Conservation (phyloP, 805 yeast genomes). For the Isabelozyma pseudorhagii region DNA sequence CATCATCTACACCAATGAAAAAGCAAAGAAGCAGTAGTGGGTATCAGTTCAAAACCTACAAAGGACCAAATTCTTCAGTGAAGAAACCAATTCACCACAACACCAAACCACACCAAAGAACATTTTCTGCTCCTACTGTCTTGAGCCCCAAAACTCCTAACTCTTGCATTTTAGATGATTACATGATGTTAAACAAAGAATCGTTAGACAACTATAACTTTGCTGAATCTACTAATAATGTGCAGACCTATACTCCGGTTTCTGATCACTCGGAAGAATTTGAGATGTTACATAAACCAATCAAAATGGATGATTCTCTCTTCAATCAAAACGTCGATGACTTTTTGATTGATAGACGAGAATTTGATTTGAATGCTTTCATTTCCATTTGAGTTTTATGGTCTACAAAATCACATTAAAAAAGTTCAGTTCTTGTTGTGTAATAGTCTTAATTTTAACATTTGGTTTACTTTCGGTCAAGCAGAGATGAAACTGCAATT, state of each 20-base stretch:
- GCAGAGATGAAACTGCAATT: background rate
- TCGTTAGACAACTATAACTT: slow-evolving; percentile 7
- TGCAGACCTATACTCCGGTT: slow-evolving; percentile 14
- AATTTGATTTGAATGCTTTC: slow-evolving; percentile 25
- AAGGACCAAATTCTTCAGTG: slow-evolving; percentile 16
- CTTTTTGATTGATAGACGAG: slow-evolving; percentile 19
- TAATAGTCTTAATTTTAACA: background rate
- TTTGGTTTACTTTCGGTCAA: background rate
- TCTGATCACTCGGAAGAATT: slow-evolving; percentile 19
- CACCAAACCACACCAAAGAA: slow-evolving; percentile 7
- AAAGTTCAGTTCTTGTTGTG: background rate
- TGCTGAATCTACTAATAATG: slow-evolving; percentile 2
- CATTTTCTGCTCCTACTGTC: background rate
- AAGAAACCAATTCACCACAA: slow-evolving; percentile 13
- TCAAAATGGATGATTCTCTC: slow-evolving; percentile 12
- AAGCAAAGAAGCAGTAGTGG: background rate
- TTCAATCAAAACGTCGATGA: slow-evolving; percentile 16
- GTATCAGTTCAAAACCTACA: slow-evolving; percentile 28
- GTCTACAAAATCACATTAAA: background rate
- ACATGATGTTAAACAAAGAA: slow-evolving; percentile 19
- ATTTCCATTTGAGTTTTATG: slow-evolving; percentile 9
- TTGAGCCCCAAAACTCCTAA: slow-evolving; percentile 4
- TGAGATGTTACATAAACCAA: slow-evolving; percentile 6
- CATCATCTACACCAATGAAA: slow-evolving; percentile 12
- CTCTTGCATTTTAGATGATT: slow-evolving; percentile 21